phyloP scores from a whole-genome alignment of 805 yeast genomes.

The Lachancea kluyveri region DNA sequence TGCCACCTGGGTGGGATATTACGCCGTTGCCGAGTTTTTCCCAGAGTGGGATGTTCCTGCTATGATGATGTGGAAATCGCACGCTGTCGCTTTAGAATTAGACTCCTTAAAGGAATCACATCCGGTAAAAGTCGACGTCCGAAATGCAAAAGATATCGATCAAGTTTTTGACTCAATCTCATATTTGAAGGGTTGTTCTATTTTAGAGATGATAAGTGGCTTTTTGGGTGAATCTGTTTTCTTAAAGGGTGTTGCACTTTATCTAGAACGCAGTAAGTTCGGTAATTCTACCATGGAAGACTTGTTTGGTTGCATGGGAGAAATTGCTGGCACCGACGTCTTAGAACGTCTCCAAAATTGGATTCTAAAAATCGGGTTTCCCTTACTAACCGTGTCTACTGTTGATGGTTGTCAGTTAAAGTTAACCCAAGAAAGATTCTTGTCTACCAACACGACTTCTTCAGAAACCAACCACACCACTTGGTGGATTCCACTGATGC shows the following conservation, averaged over 20 bases:
- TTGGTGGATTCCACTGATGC: constrained; percentile 55
- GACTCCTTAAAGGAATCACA: constrained; percentile 62
- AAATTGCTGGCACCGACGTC: constrained; percentile 57
- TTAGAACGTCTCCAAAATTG: constrained; percentile 57
- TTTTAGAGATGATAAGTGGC: constrained; percentile 69
- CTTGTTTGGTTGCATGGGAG: constrained; percentile 62
- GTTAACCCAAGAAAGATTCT: constrained; percentile 25
- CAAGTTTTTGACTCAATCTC: constrained; percentile 81
- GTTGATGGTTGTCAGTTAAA: constrained; percentile 26
- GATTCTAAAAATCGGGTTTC: constrained; percentile 72
- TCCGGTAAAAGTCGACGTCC: constrained; percentile 78
- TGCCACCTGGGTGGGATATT: constrained; percentile 80
- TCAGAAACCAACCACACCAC: background rate
- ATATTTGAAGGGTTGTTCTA: constrained; percentile 74
- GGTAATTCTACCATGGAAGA: constrained; percentile 71
- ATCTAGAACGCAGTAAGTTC: constrained; percentile 56
- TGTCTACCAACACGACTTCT: background rate
- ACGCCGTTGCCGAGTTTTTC: constrained; percentile 59
- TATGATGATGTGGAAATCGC: constrained; percentile 41
- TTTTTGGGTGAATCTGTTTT: constrained; percentile 64
- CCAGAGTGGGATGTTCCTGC: constrained; percentile 81
- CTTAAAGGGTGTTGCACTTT: constrained; percentile 65
- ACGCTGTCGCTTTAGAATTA: constrained; percentile 37
- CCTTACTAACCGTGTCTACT: constrained; percentile 47
- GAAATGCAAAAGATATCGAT: constrained; percentile 70